Conservation (phyloP, 345 rosid species). For the Arabidopsis thaliana region TAIR10.1 NC_003070.9:6760501-6761000, state of each 20-base stretch:
- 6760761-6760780: slow-evolving; percentile 43
- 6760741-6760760: slow-evolving; percentile 48
- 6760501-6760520: slow-evolving; percentile 84
- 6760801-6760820: slow-evolving; percentile 44
- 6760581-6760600: slow-evolving; percentile 80
- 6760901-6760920: slow-evolving; percentile 75
- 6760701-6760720: slow-evolving; percentile 89
- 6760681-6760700: slow-evolving; percentile 86
- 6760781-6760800: slow-evolving; percentile 42
- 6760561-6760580: slow-evolving; percentile 81
- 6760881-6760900: slow-evolving; percentile 90
- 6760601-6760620: slow-evolving; percentile 76
- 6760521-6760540: slow-evolving; percentile 81
- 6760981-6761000: slow-evolving; percentile 69
- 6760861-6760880: slow-evolving; percentile 83
- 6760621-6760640: slow-evolving; percentile 87
- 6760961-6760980: slow-evolving; percentile 75
- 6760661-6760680: slow-evolving; percentile 84
- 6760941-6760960: slow-evolving; percentile 69
- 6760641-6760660: slow-evolving; percentile 91
- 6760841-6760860: slow-evolving; percentile 87
- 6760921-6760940: slow-evolving; percentile 72
- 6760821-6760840: slow-evolving; percentile 46
- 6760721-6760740: slow-evolving; percentile 54
- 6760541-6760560: slow-evolving; percentile 74